Conservation (phyloP, 208 protist species). For the Leishmania martiniquensis region DNA sequence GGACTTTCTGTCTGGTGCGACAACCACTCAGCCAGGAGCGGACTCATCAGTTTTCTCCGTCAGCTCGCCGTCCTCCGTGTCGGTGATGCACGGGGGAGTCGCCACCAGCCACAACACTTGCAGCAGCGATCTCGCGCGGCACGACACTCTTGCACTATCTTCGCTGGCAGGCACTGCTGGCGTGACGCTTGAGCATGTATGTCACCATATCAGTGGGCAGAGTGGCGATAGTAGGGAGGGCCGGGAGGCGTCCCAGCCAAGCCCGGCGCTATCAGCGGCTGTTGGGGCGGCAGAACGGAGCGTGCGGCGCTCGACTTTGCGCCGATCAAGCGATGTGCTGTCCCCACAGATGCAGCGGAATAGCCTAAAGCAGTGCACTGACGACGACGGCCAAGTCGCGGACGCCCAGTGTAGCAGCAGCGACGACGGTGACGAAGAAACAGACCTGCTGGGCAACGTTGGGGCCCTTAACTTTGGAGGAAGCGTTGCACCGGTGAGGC, state of each 20-base stretch:
- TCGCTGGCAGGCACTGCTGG: not conserved
- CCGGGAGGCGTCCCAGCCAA: not conserved
- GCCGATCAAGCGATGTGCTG: not conserved
- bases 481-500: not conserved
- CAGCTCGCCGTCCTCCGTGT: conserved; percentile 12
- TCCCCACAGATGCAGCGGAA: not conserved
- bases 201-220: not conserved
- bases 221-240: conserved; percentile 8
- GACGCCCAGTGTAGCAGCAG: not conserved
- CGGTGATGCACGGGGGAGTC: not conserved
- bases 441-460: not conserved
- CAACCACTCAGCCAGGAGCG: not conserved
- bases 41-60: conserved; percentile 21
- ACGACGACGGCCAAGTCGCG: not conserved
- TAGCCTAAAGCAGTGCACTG: not conserved
- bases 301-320: not conserved
- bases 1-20: not conserved
- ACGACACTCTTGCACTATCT: not conserved
- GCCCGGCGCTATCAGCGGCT: not conserved
- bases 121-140: not conserved
- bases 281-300: not conserved
- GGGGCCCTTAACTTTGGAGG: not conserved
- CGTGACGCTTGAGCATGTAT: not conserved
- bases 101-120: not conserved
- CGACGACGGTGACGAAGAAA: not conserved